Conservation (phyloP, 1,139 yeast species). For the Pichia terricola region DNA sequence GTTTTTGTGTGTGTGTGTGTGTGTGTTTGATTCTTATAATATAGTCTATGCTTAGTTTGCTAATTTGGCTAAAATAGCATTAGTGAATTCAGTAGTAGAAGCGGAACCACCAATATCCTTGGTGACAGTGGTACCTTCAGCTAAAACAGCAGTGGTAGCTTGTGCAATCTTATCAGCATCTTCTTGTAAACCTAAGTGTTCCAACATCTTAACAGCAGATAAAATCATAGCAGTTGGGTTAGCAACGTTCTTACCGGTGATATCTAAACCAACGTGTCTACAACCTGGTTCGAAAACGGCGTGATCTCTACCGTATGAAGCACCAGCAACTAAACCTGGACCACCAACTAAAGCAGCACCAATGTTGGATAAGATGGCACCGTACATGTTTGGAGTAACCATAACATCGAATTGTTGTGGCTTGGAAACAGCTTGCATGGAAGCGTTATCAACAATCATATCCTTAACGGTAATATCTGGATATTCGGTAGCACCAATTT, state of each 20-base stretch:
- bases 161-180: constrained; percentile 78
- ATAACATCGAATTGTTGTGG: constrained; percentile 97
- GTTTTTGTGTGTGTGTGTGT: no score
- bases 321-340: constrained; percentile 98
- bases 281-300: constrained; percentile 99
- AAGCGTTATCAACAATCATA: constrained; percentile 96
- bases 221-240: constrained; percentile 98
- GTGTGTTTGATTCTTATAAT: no score
- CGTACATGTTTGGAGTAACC: constrained; percentile 97
- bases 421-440: constrained; percentile 97
- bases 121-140: constrained; percentile 75
- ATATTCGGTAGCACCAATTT: constrained; percentile 76
- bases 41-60: background rate
- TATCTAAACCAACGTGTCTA: constrained; percentile 97
- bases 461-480: constrained; percentile 79
- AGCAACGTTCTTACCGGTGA: constrained; percentile 88
- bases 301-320: constrained; percentile 93
- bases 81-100: constrained; percentile 89
- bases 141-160: constrained; percentile 84
- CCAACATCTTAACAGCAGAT: constrained; percentile 82
- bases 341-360: constrained; percentile 99
- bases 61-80: constrained; percentile 66
- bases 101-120: constrained; percentile 83
- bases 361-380: constrained; percentile 92
- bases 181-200: constrained; percentile 83